Base-by-base conservation (phyloP, 179 eudicot species). In the Camellia oleifera region DNA sequence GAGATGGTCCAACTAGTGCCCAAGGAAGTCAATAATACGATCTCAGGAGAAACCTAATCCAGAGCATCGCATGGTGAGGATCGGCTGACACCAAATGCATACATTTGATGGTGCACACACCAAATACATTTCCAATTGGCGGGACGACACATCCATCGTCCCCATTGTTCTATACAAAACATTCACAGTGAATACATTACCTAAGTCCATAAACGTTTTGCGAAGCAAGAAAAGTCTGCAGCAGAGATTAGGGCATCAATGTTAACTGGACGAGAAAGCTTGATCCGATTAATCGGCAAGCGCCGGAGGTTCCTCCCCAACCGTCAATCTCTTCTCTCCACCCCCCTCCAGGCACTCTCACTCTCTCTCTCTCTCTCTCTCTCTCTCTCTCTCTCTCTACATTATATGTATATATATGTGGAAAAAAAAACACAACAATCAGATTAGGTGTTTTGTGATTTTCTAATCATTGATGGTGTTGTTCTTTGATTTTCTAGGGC, bases 221-320 rank as follows among this genome's bases (percentile, higher is more conserved):
- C 32, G 32, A 26, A 26, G 56, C 7, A 11, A 60, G 63, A 15
- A 26, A 26, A 26, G 32, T 26, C 32, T 26, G 63, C 3, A 17
- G 15, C 17, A 60, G 63, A 13, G 9, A 13, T 17, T n/a, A 63
- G 32, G 7, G 32, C 67, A 20, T 15, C 54, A 15, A 92, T 92
- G 94, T 85, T 93, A 13, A 87, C 81, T 14, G 98, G 98, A 58
- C 85, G 90, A 67, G 97, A 94, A 79, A 94, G 94, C 84, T 58
- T 92, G 73, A 68, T 82, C 63, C 88, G 98, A 77, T 63, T 92
- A 72, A 81, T 94, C 84, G 97, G 98, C 20, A 92, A 90, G 83
- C 93, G 94, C 26, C 92, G 98, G 6, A 80, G 89, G n/a, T 79
- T 83, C 32, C 32, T 26, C 32, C 32, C 32, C 32, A 26, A 26